phyloP scores from a whole-genome alignment of 495 filamentous ascomycete species.

The Alectoria sarmentosa region DNA sequence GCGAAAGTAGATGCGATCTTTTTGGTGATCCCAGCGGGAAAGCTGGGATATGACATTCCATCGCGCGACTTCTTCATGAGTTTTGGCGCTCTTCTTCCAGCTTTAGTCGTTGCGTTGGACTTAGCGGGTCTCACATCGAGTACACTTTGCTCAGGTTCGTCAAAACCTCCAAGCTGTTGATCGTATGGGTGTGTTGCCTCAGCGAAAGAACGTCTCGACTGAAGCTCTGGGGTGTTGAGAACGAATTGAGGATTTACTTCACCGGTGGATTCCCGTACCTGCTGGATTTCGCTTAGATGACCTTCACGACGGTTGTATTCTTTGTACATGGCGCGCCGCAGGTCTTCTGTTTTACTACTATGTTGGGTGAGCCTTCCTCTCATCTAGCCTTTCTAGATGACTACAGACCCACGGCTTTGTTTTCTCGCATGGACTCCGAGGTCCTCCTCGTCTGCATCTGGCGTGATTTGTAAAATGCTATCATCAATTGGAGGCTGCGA shows the following conservation, averaged over 20 bases:
- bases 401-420: slow-evolving; percentile 22
- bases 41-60: slow-evolving; percentile 66
- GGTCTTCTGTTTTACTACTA: slow-evolving; percentile 43
- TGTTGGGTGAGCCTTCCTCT: slow-evolving; percentile 28
- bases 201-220: background rate
- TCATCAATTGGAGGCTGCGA: slow-evolving; percentile 17
- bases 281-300: background rate
- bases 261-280: background rate
- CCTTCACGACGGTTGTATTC: background rate
- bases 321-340: slow-evolving; percentile 40
- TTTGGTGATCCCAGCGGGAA: slow-evolving; percentile 64
- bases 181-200: slow-evolving; percentile 23
- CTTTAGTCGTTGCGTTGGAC: background rate
- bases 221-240: slow-evolving; percentile 14
- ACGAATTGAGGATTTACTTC: slow-evolving; percentile 14
- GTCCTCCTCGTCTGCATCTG: slow-evolving; percentile 37
- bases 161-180: background rate
- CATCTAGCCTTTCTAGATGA: background rate
- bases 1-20: slow-evolving; percentile 67
- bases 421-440: slow-evolving; percentile 34
- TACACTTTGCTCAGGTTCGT: background rate
- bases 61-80: slow-evolving; percentile 58
- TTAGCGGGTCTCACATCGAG: background rate
- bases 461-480: background rate
- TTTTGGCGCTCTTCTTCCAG: slow-evolving; percentile 37